phyloP scores from a whole-genome alignment of 106 monocot species.

The Cymbidium sinense region DNA sequence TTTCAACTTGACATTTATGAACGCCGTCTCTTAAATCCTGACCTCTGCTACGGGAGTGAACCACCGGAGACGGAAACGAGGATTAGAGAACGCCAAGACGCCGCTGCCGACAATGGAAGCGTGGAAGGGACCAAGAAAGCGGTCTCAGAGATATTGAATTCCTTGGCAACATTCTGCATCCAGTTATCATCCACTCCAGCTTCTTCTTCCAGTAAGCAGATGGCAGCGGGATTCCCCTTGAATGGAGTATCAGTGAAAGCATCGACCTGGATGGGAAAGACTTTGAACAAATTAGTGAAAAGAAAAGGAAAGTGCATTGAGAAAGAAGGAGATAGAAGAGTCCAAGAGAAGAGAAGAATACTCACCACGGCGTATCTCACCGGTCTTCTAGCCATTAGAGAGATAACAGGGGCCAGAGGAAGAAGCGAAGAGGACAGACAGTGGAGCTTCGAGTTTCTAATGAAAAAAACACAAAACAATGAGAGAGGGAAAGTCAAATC shows the following conservation, averaged over 20 bases:
- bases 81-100: neutral
- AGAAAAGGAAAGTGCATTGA: neutral
- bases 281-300: neutral
- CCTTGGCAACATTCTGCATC: constrained; percentile 34
- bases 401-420: neutral
- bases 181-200: constrained; percentile 11
- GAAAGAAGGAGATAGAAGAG: neutral
- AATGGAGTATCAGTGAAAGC: constrained; percentile 29
- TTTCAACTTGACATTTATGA: neutral
- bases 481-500: too few relatives aligned
- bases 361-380: constrained; percentile 15
- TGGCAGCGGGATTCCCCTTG: constrained; percentile 35
- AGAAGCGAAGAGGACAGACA: neutral
- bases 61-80: constrained; percentile 22
- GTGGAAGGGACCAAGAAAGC: constrained; percentile 20
- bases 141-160: constrained; percentile 32
- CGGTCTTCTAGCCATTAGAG: constrained; percentile 13
- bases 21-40: neutral
- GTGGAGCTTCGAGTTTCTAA: too few relatives aligned
- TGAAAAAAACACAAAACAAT: too few relatives aligned
- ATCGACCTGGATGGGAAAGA: constrained; percentile 19
- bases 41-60: constrained; percentile 28
- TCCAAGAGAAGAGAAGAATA: neutral
- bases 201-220: constrained; percentile 23
- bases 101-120: neutral